These are phyloP conservation scores for Scheffersomyces quercinus DNA, from an alignment of 1,139 yeast genomes.

Conservation along the genomic window DNA sequence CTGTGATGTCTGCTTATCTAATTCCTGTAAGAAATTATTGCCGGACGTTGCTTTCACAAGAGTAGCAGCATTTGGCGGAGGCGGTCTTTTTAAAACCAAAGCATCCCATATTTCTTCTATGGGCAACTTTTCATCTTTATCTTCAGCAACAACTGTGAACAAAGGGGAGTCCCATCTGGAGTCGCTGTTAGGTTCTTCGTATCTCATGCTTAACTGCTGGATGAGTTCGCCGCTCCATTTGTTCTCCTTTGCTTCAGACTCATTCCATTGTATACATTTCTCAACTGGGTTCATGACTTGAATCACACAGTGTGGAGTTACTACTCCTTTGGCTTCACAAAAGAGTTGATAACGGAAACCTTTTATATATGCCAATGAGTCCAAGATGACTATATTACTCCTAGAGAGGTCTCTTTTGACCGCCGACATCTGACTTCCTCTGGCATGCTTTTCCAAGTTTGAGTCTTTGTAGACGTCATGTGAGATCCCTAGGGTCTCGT, in stretches of 20 bases:
- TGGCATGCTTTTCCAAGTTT: conserved; percentile 70
- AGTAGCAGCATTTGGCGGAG: conserved; percentile 78
- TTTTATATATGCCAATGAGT: conserved; percentile 85
- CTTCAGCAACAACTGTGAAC: conserved; percentile 65
- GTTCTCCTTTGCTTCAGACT: conserved; percentile 14
- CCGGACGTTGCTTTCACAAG: conserved; percentile 70
- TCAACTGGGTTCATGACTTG: conserved; percentile 73
- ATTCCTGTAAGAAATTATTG: conserved; percentile 73
- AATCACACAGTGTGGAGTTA: conserved; percentile 81
- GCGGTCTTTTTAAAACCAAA: conserved; percentile 60
- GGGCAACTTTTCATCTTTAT: conserved; percentile 52
- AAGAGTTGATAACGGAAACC: conserved; percentile 93
- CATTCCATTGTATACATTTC: conserved; percentile 65
- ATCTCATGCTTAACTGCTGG: conserved; percentile 74
- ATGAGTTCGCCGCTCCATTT: conserved; percentile 73
- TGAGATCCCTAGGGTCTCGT: conserved; percentile 71
- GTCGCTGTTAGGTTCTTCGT: conserved; percentile 88
- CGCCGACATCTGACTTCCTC: conserved; percentile 86
- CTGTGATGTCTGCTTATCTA: conserved; percentile 70
- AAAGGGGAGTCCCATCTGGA: conserved; percentile 95
- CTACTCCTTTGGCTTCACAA: conserved; percentile 86
- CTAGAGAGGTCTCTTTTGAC: conserved; percentile 78
- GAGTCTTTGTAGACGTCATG: conserved; percentile 72
- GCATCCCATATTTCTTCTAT: conserved; percentile 73
- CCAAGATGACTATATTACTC: conserved; percentile 75